phyloP scores from a whole-genome alignment of 2,329 filamentous ascomycete genomes.

The Penicillium sp. region DNA sequence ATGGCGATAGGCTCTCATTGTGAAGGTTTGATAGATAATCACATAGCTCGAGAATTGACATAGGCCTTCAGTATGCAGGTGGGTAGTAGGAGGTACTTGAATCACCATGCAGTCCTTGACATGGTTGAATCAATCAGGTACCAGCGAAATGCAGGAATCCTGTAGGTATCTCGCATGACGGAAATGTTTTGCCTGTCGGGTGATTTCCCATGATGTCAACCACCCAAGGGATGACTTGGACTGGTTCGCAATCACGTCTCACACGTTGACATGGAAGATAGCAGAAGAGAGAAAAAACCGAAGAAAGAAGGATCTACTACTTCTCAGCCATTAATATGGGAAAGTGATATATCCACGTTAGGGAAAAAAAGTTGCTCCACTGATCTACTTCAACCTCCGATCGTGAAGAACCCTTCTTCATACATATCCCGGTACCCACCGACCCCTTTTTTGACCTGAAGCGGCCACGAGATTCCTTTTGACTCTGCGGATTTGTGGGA shows the following conservation, averaged over 20 bases:
- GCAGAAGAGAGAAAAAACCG: background rate
- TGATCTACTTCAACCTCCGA: slow-evolving; percentile 9
- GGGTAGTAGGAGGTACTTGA: background rate
- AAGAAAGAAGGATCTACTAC: background rate
- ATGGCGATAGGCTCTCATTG: background rate
- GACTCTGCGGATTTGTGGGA: slow-evolving; percentile 9
- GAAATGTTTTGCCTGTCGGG: slow-evolving; percentile 7
- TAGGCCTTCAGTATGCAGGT: slow-evolving; percentile 1
- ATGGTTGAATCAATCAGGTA: background rate
- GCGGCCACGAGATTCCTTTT: slow-evolving; percentile 3
- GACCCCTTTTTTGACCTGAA: background rate
- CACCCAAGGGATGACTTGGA: slow-evolving; percentile 7
- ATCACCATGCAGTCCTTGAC: background rate
- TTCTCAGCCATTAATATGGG: background rate
- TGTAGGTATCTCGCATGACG: slow-evolving; percentile 4
- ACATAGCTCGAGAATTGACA: background rate
- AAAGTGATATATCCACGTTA: background rate
- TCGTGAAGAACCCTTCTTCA: slow-evolving; percentile 6
- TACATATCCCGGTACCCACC: background rate
- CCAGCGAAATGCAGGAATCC: background rate
- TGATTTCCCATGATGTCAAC: slow-evolving; percentile 9
- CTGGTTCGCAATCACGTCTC: background rate
- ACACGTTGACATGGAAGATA: background rate
- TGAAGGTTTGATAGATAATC: slow-evolving; percentile 1
- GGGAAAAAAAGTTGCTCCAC: slow-evolving; percentile 6